Percentiles rank a stretch among this genome's conserved stretches.
Evolutionary conservation across 345 rosid genomes (phyloP).

Genomic region (Brassica rapa): DNA sequence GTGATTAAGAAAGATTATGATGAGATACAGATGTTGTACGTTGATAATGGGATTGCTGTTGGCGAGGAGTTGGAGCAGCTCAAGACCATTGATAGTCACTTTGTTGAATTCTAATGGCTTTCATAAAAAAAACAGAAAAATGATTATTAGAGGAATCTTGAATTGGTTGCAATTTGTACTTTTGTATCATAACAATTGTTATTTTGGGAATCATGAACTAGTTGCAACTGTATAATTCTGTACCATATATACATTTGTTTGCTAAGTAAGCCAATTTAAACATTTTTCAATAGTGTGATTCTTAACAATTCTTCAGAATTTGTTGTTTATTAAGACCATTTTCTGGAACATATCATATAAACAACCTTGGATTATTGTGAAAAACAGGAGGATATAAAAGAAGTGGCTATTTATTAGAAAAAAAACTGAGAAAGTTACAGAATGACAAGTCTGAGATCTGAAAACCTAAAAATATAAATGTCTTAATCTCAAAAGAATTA

Average conservation of each 20-base stretch:
- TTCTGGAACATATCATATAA: background rate
- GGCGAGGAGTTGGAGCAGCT: slow-evolving; percentile 76
- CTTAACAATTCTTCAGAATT: background rate
- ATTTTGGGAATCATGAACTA: background rate
- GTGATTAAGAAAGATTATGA: background rate
- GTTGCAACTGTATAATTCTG: background rate
- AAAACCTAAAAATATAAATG: background rate
- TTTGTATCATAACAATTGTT: background rate
- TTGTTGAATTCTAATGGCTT: slow-evolving; percentile 49
- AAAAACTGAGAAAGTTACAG: slow-evolving; percentile 7
- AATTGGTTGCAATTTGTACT: background rate
- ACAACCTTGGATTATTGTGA: background rate
- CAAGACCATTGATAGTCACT: slow-evolving; percentile 59
- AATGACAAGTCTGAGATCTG: background rate
- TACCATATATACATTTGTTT: slow-evolving; percentile 1
- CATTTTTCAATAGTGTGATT: background rate
- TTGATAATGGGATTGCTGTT: slow-evolving; percentile 67
- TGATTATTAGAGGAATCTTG: background rate
- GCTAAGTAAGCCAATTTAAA: background rate
- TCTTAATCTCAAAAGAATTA: background rate
- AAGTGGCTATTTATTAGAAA: slow-evolving; percentile 34
- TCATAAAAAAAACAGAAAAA: background rate
- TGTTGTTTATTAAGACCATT: background rate
- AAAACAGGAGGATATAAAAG: background rate
- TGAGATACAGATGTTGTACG: slow-evolving; percentile 62